A percentile compares a stretch with the other conserved stretches of the same genome.
Evolutionary conservation across 805 yeast genomes (phyloP).

Genomic region (Pichia exigua): DNA sequence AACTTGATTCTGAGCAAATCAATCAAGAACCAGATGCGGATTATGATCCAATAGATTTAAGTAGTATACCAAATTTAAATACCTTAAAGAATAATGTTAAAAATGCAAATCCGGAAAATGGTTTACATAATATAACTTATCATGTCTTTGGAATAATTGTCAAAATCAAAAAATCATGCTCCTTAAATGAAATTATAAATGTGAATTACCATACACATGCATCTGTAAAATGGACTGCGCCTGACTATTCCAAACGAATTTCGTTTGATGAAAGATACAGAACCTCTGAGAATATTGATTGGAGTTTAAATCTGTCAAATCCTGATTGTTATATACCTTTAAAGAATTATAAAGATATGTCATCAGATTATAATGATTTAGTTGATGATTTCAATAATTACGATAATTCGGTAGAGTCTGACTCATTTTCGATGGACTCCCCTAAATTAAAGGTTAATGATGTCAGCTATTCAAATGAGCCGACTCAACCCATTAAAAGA

Average conservation of each 20-base stretch:
- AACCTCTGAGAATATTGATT: slow-evolving; percentile 33
- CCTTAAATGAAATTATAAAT: slow-evolving; percentile 30
- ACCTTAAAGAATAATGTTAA: neutral
- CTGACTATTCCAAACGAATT: slow-evolving; percentile 35
- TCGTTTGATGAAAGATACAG: slow-evolving; percentile 37
- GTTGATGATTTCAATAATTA: slow-evolving; percentile 12
- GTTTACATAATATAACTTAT: slow-evolving; percentile 26
- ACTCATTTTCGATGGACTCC: neutral
- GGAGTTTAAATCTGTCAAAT: slow-evolving; percentile 35
- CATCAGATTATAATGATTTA: slow-evolving; percentile 8
- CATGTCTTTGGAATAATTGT: slow-evolving; percentile 47
- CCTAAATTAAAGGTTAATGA: slow-evolving; percentile 4
- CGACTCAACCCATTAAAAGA: slow-evolving; percentile 21
- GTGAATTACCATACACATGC: slow-evolving; percentile 39
- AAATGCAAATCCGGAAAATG: slow-evolving; percentile 3
- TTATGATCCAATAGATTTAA: neutral
- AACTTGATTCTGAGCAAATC: slow-evolving; percentile 18
- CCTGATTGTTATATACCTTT: slow-evolving; percentile 32
- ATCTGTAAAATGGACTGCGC: slow-evolving; percentile 37
- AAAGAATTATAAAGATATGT: slow-evolving; percentile 8
- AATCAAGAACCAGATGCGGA: slow-evolving; percentile 1
- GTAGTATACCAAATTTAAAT: neutral
- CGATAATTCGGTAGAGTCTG: slow-evolving; percentile 8
- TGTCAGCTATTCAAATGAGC: slow-evolving; percentile 16
- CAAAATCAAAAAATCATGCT: slow-evolving; percentile 34